Evolutionary conservation across 495 filamentous ascomycete species (phyloP).

Genomic region (Penicillium mononematosum): DNA sequence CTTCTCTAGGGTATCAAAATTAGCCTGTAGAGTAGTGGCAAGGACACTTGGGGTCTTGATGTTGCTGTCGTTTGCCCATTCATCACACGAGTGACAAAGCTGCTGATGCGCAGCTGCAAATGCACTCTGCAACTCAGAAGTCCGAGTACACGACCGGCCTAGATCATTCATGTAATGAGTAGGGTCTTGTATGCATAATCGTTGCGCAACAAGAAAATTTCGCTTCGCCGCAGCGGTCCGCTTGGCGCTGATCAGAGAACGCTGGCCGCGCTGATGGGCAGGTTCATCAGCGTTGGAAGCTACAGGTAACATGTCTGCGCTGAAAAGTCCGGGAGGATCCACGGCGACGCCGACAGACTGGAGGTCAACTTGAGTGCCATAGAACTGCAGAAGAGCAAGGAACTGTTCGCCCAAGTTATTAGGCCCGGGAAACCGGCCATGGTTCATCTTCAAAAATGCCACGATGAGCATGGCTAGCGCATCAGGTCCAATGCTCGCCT

Average conservation of each 20-base stretch:
- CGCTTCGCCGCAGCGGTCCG: slow-evolving; percentile 29
- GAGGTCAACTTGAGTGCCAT: slow-evolving; percentile 44
- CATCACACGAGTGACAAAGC: slow-evolving; percentile 22
- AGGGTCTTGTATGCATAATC: slow-evolving; percentile 60
- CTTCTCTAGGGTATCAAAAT: slow-evolving; percentile 35
- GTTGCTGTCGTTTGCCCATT: slow-evolving; percentile 18
- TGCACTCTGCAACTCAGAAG: slow-evolving; percentile 29
- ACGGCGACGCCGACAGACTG: slow-evolving; percentile 47
- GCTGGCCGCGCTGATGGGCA: slow-evolving; percentile 39
- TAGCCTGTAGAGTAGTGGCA: slow-evolving; percentile 28
- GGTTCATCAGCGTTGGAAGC: slow-evolving; percentile 18
- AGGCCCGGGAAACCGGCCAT: slow-evolving; percentile 30
- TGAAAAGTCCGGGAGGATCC: slow-evolving; percentile 49
- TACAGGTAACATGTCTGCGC: slow-evolving; percentile 17
- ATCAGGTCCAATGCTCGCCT: slow-evolving; percentile 49
- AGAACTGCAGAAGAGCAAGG: slow-evolving; percentile 52
- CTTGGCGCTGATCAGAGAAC: slow-evolving; percentile 37
- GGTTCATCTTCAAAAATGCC: slow-evolving; percentile 48
- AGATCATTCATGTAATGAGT: slow-evolving; percentile 57
- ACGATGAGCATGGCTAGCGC: slow-evolving; percentile 57
- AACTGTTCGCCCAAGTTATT: slow-evolving; percentile 42
- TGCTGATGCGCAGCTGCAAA: slow-evolving; percentile 27
- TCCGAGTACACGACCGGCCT: slow-evolving; percentile 41
- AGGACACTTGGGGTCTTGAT: slow-evolving; percentile 29
- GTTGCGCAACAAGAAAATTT: slow-evolving; percentile 28